Percentiles rank a stretch among this genome's conserved stretches.
Conservation (phyloP, 768 basidiomycete genomes). For the Stropharia rugosoannulata region DNA sequence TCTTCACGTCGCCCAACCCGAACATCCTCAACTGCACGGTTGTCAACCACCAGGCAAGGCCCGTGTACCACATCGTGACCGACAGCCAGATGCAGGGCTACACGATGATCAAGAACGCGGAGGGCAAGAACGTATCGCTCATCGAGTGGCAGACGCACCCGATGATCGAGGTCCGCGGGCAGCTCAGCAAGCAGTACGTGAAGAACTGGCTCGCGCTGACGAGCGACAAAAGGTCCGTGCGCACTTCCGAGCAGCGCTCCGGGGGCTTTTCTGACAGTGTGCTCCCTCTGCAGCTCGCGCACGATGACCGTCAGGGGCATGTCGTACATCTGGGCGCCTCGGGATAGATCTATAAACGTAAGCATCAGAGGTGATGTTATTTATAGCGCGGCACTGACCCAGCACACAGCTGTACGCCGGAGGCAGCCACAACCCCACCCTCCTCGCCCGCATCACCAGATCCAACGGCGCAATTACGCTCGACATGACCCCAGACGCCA, state of each 20-base stretch:
- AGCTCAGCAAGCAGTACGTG: conserved; percentile 46
- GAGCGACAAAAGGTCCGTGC: conserved; percentile 38
- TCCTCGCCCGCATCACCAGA: conserved; percentile 52
- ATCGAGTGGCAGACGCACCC: conserved; percentile 56
- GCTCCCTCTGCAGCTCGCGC: conserved; percentile 34
- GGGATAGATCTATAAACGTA: conserved; percentile 54
- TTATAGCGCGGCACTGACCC: background rate
- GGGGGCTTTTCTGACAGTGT: conserved; percentile 1
- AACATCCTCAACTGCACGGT: conserved; percentile 56
- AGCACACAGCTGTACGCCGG: conserved; percentile 46
- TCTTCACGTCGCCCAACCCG: conserved; percentile 50
- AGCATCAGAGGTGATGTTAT: conserved; percentile 16
- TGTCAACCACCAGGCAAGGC: conserved; percentile 47
- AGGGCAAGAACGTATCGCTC: conserved; percentile 48
- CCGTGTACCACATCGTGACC: conserved; percentile 49
- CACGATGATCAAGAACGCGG: conserved; percentile 50
- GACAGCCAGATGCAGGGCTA: conserved; percentile 48
- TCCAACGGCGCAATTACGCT: conserved; percentile 43
- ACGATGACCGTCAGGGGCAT: conserved; percentile 51
- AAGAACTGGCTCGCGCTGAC: conserved; percentile 57
- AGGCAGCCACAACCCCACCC: conserved; percentile 29
- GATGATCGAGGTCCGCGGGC: conserved; percentile 51
- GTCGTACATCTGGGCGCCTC: conserved; percentile 56
- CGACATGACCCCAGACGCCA: conserved; percentile 54
- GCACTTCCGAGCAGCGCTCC: background rate